Evolutionary conservation across 306 rosid genomes (phyloP).

Genomic region (Dryas octopetala): DNA sequence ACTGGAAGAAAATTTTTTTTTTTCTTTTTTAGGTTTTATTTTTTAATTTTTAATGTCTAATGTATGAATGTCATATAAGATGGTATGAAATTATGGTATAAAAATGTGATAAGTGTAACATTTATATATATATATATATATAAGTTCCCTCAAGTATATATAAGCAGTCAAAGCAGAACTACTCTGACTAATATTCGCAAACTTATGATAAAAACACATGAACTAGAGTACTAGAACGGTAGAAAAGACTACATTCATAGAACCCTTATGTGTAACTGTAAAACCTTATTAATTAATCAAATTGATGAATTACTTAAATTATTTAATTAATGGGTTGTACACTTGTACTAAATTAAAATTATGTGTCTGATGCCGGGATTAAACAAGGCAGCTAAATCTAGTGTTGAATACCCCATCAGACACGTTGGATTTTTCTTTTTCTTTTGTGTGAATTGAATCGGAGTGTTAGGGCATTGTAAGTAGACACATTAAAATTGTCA

Average conservation of each 20-base stretch:
- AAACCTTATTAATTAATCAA: neutral
- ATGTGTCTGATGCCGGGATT: constrained; percentile 24
- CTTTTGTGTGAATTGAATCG: constrained; percentile 41
- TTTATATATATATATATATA: too few species aligned
- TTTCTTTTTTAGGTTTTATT: too few species aligned
- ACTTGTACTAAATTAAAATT: neutral
- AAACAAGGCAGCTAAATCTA: constrained; percentile 36
- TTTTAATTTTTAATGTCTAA: too few species aligned
- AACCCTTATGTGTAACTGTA: constrained; percentile 9
- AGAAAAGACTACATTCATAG: constrained; percentile 14
- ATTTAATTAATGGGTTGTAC: neutral
- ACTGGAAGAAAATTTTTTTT: too few species aligned
- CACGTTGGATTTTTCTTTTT: constrained; percentile 17
- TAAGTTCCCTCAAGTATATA: too few species aligned
- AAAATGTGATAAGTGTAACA: too few species aligned
- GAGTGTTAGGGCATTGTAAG: constrained; percentile 51
- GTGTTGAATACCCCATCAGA: constrained; percentile 38
- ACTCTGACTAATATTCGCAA: neutral
- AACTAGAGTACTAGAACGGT: neutral
- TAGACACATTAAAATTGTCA: constrained; percentile 31
- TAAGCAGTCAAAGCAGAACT: neutral
- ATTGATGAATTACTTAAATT: neutral
- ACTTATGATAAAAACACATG: neutral
- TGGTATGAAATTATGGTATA: too few species aligned
- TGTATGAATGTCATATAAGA: too few species aligned